These are phyloP conservation scores for Quercus dentata DNA, from an alignment of 306 rosid genomes.

Conservation along the genomic window DNA sequence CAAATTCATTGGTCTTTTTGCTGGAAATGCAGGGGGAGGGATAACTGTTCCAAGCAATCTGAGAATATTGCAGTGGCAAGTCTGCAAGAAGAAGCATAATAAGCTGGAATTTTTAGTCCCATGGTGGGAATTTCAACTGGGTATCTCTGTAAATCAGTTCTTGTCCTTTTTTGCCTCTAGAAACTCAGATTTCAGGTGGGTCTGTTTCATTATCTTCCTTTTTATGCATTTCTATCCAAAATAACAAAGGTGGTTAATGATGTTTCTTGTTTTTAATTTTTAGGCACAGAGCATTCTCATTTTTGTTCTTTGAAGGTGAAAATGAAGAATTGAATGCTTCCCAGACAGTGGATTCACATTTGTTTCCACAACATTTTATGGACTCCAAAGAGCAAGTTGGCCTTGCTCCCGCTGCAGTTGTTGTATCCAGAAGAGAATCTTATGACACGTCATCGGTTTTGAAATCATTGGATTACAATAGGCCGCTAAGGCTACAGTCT, in stretches of 20 bases:
- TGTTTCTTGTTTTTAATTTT: constrained; percentile 18
- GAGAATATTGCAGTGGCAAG: constrained; percentile 84
- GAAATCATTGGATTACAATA: constrained; percentile 68
- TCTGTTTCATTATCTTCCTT: background rate
- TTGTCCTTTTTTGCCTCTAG: constrained; percentile 85
- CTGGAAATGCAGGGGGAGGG: constrained; percentile 77
- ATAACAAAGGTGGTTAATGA: background rate
- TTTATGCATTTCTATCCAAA: background rate
- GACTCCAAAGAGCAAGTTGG: constrained; percentile 71
- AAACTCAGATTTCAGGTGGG: constrained; percentile 84
- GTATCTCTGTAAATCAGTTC: constrained; percentile 87
- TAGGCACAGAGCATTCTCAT: constrained; percentile 93
- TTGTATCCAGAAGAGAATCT: constrained; percentile 61
- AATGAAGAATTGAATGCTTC: constrained; percentile 80
- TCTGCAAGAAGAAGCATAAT: constrained; percentile 67
- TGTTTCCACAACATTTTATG: constrained; percentile 81
- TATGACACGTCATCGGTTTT: constrained; percentile 57
- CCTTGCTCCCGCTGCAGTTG: constrained; percentile 90
- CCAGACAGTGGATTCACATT: constrained; percentile 82
- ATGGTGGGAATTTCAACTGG: constrained; percentile 98
- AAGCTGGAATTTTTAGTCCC: constrained; percentile 89
- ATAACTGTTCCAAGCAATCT: constrained; percentile 88
- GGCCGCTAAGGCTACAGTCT: constrained; percentile 54
- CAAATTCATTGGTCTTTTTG: constrained; percentile 9
- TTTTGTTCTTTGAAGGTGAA: constrained; percentile 79